Evolutionary conservation across 2,329 filamentous ascomycete species (phyloP), one percentile per base, ranked within the genome.

Genomic region (Exophiala dermatitidis): DNA sequence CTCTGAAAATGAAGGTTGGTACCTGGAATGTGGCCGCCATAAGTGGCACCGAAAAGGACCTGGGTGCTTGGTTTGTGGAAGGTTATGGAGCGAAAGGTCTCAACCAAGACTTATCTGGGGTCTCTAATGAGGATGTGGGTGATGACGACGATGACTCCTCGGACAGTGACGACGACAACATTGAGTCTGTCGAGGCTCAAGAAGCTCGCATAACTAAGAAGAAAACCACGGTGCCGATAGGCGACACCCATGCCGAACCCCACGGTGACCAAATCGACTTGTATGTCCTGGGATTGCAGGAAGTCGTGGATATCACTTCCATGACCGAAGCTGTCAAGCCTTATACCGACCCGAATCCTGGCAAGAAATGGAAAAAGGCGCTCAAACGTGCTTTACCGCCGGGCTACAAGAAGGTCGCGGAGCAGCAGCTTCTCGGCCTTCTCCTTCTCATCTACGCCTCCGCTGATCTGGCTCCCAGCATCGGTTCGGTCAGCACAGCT

Each of bases 11-110:
- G 69, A 96, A 96, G 71, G 79, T 98, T 48, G 93, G 91, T 40
- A 86, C 88, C 0, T 98, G 93, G 93, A 98, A 98, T 70, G 88
- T 95, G 10, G 93, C 90, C 3, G 84, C 85, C 1, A 84, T 86
- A 60, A 82, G 87, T 8, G 89, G 87, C 28, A 90, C 89, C 0
- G 90, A 95, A 68, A 87, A 88, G 61, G 93, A 97, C 66, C 73
- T 98, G 3, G 86, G 82, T 5, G 82, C 80, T 32, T 98, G 93
- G 93, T 96, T 98, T 67, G 79, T 94, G 5, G 76, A 83, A 7
- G 87, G 85, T 10, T 81, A 86, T 64, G 88, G 86, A 4, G 71
- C 90, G 12, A 82, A 85, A 64, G 88, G 86, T 5, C 70, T 91
- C 5, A 80, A 85, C 54, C 75, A 83, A 50, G 72, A 74, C 12